Conservation (phyloP, 129 eudicot genomes). For the Oenanthe sinensis region DNA sequence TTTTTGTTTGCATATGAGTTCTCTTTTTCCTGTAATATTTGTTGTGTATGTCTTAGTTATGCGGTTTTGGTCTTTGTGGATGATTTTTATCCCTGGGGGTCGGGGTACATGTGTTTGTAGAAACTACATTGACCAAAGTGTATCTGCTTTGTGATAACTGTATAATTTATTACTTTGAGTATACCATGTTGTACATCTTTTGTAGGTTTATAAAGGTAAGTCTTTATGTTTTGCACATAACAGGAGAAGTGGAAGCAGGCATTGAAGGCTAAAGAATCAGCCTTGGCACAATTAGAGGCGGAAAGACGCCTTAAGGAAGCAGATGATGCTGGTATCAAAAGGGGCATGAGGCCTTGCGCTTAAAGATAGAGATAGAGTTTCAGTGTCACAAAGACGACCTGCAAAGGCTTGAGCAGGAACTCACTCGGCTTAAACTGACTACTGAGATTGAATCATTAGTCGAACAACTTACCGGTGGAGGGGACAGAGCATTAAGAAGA, state of each 20-base stretch:
- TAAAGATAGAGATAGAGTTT: conserved; percentile 78
- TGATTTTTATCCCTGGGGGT: background rate
- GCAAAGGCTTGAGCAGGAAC: conserved; percentile 90
- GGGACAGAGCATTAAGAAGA: conserved; percentile 35
- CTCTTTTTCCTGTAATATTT: background rate
- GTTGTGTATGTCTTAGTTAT: background rate
- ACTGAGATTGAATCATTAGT: conserved; percentile 32
- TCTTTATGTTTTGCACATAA: conserved; percentile 2
- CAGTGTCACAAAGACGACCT: conserved; percentile 97
- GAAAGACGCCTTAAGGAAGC: conserved; percentile 81
- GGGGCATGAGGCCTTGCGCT: conserved; percentile 67
- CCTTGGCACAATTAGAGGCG: conserved; percentile 62
- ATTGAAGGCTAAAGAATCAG: conserved; percentile 62
- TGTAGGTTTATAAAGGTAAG: too few species aligned
- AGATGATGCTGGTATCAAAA: conserved; percentile 64
- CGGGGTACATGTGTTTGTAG: background rate
- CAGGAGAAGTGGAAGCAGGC: conserved; percentile 90
- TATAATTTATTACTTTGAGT: background rate
- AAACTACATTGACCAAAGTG: background rate
- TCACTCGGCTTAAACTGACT: conserved; percentile 59
- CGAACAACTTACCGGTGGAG: conserved; percentile 16
- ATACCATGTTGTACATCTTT: too few species aligned
- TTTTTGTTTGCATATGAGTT: background rate
- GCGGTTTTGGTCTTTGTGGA: background rate
- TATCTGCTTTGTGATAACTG: background rate